Percentiles rank a stretch among this genome's conserved stretches.
These are phyloP conservation scores for Aphanomyces astaci DNA, from an alignment of 352 stramenopile species.

Conservation along the genomic window DNA sequence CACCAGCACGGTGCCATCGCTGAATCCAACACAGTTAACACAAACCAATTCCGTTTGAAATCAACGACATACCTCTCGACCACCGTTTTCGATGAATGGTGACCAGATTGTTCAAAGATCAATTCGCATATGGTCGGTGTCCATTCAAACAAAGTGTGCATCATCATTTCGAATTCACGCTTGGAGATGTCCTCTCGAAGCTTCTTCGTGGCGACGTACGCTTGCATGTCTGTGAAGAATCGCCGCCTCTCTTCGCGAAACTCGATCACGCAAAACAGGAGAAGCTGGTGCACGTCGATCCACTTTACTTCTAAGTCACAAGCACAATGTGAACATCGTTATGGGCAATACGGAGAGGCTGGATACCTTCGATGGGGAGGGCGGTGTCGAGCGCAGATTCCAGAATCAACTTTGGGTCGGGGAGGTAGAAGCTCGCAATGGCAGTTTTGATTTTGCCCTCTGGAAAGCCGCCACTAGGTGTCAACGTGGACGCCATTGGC, in stretches of 20 bases:
- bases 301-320: not conserved
- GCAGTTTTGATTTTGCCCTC: not conserved
- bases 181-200: not conserved
- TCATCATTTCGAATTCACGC: not conserved
- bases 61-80: not conserved
- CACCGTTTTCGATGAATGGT: not conserved
- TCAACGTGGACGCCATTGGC: not conserved
- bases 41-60: not conserved
- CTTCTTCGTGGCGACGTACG: not conserved
- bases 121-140: not conserved
- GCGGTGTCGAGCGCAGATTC: not conserved
- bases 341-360: not conserved
- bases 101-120: constrained; percentile 13
- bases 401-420: not conserved
- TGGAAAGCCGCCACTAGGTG: not conserved
- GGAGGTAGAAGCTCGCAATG: not conserved
- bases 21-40: too few relatives aligned
- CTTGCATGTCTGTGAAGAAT: constrained; percentile 9
- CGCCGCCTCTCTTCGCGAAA: constrained; percentile 16
- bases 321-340: not conserved
- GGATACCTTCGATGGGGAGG: not conserved
- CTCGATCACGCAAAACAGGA: constrained; percentile 14
- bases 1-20: constrained; percentile 4
- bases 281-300: constrained; percentile 12
- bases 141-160: not conserved